Evolutionary conservation across 2,329 filamentous ascomycete genomes (phyloP), one percentile per base, ranked within the genome.

Genomic region (Cryoendolithus antarcticus): DNA sequence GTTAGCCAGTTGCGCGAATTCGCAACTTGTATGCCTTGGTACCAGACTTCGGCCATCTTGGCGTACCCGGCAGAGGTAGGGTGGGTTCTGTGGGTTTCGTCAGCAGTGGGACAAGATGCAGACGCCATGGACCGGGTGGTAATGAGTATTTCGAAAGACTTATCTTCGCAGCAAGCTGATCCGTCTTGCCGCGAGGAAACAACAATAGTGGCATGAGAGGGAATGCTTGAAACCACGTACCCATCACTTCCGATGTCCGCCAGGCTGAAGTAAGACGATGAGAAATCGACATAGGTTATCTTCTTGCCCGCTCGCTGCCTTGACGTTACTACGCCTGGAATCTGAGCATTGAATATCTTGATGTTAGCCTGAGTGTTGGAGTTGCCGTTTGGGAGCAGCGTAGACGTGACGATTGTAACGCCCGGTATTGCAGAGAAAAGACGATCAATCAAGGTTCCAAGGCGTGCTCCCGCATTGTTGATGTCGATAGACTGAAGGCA

Each of bases 21-120:
- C n/a, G 27, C 36, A 6, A 12, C 37, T 13, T 34, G 3, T 30
- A 44, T 38, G 13, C 43, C 43, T 37, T 43, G 21, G 29, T 21
- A 32, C 37, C 33, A 40, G 8, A 43, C 15, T 10, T 35, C 33
- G 9, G 42, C 39, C 42, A 41, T 44, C 31, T 44, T 44, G 10
- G 34, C 9, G 28, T 44, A 44, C 2, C 42, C 42, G 4, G 21
- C n/a, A 7, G 37, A 34, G 6, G 30, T 38, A 6, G 42, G 42
- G 12, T 44, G 42, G 3, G 35, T 35, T 6, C 42, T 35, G 5
- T 19, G 15, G 15, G 15, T 19, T 19, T n/a, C n/a, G n/a, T 3
- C 15, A 19, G 15, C 15, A 19, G 15, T 19, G 15, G n/a, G n/a
- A n/a, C n/a, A n/a, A n/a, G n/a, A n/a, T n/a, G n/a, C n/a, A n/a